phyloP scores from a whole-genome alignment of 2,329 filamentous ascomycete species.

The Stachybotrys chartarum region DNA sequence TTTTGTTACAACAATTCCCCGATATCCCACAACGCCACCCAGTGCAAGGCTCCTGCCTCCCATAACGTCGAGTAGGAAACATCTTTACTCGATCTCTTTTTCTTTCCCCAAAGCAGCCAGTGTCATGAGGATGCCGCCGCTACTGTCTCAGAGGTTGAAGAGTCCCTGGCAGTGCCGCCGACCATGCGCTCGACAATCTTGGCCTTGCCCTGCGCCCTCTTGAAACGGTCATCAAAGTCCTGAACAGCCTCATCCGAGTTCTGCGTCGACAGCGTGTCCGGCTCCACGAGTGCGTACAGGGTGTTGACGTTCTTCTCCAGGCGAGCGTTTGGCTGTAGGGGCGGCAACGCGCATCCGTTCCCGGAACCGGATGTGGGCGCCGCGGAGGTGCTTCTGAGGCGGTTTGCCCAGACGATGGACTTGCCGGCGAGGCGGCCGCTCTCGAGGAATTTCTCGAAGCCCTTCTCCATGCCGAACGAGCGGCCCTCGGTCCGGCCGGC shows the following conservation, averaged over 20 bases:
- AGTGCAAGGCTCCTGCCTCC: neutral
- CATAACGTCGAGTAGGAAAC: neutral
- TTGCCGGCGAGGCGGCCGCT: conserved; percentile 73
- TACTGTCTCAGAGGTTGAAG: conserved; percentile 2
- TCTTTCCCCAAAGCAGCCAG: conserved; percentile 7
- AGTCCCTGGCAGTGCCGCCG: conserved; percentile 18
- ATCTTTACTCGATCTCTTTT: conserved; percentile 7
- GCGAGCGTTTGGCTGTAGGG: conserved; percentile 50
- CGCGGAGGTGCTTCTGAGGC: conserved; percentile 35
- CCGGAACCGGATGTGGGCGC: conserved; percentile 1
- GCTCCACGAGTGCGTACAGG: conserved; percentile 72
- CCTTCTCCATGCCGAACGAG: conserved; percentile 83
- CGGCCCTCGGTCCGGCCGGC: conserved; percentile 84
- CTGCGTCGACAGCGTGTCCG: conserved; percentile 65
- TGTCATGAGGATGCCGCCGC: conserved; percentile 1
- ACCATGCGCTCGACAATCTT: conserved; percentile 75
- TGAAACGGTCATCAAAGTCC: conserved; percentile 84
- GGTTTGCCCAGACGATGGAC: conserved; percentile 75
- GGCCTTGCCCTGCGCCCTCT: conserved; percentile 73
- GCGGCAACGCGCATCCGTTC: conserved; percentile 22
- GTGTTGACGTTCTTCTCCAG: conserved; percentile 70
- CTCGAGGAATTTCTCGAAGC: conserved; percentile 85
- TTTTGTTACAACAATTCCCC: neutral
- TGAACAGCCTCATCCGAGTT: conserved; percentile 87
- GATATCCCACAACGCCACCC: neutral